These are phyloP conservation scores for Neofusicoccum kwambonambiense DNA, from an alignment of 2,329 filamentous ascomycete genomes.

Conservation along the genomic window DNA sequence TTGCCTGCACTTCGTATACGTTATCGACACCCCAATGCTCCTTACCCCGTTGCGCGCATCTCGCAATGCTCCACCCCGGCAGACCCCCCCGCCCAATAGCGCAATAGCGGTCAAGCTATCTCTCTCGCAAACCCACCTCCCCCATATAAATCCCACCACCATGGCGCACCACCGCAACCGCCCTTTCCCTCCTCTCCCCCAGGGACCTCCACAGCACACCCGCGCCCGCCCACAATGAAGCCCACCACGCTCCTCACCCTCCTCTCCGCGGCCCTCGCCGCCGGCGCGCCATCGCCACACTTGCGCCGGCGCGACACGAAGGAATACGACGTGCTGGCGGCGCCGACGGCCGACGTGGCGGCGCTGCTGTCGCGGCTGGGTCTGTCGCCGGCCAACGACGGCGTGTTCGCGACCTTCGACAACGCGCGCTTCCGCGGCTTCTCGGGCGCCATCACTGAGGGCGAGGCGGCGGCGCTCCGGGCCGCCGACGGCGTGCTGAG, in stretches of 20 bases:
- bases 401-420: slow-evolving; percentile 2
- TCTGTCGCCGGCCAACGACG: not conserved
- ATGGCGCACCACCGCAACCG: not conserved
- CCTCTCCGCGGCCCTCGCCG: not conserved
- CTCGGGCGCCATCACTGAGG: slow-evolving; percentile 6
- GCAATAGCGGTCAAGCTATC: not conserved
- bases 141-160: not conserved
- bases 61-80: not conserved
- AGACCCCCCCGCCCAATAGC: not conserved
- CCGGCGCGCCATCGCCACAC: not conserved
- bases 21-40: not conserved
- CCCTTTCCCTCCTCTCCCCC: not conserved
- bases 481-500: not conserved
- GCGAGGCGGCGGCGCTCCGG: not conserved
- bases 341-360: not conserved
- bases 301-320: not conserved
- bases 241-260: not conserved
- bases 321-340: slow-evolving; percentile 7
- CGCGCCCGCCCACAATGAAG: not conserved
- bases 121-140: not conserved
- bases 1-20: not conserved
- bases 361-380: not conserved
- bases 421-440: slow-evolving; percentile 14
- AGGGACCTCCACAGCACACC: no score
- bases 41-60: not conserved